These are phyloP conservation scores for Alternaria ventricosa DNA, from an alignment of 2,329 filamentous ascomycete species.

Conservation along the genomic window DNA sequence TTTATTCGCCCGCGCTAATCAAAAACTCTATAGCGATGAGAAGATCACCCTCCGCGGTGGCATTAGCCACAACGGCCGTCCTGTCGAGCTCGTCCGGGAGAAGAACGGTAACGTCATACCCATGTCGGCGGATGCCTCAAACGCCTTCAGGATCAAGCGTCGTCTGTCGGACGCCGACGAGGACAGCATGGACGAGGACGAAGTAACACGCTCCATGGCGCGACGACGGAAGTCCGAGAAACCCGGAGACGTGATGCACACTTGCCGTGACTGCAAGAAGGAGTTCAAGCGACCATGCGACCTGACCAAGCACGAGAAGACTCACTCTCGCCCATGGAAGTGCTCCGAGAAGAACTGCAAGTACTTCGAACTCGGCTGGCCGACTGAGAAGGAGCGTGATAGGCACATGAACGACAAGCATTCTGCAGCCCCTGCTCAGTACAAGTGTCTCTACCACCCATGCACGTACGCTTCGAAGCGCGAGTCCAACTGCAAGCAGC, in stretches of 20 bases:
- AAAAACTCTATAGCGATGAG: constrained; percentile 61
- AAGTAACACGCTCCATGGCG: constrained; percentile 90
- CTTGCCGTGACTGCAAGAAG: constrained; percentile 81
- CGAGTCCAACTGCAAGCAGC: constrained; percentile 96
- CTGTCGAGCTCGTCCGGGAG: constrained; percentile 82
- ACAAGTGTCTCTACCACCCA: constrained; percentile 79
- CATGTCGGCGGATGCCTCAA: constrained; percentile 64
- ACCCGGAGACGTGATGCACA: constrained; percentile 81
- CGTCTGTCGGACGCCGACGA: constrained; percentile 54
- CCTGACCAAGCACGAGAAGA: constrained; percentile 97
- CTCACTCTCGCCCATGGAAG: constrained; percentile 95
- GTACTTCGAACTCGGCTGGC: constrained; percentile 89
- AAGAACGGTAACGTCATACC: constrained; percentile 82
- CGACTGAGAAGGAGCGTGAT: constrained; percentile 96
- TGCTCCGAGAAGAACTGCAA: constrained; percentile 84
- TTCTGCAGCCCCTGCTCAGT: constrained; percentile 78
- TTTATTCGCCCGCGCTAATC: constrained; percentile 32
- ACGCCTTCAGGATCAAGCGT: constrained; percentile 67
- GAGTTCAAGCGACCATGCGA: constrained; percentile 98
- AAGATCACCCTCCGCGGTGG: constrained; percentile 83
- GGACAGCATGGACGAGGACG: constrained; percentile 78
- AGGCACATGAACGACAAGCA: constrained; percentile 98
- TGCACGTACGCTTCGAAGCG: constrained; percentile 96
- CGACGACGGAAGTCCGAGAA: constrained; percentile 92
- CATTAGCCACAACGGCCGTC: constrained; percentile 78